Conservation (phyloP, 2,329 filamentous ascomycete species). For the Pyrenochaeta sp. region DNA sequence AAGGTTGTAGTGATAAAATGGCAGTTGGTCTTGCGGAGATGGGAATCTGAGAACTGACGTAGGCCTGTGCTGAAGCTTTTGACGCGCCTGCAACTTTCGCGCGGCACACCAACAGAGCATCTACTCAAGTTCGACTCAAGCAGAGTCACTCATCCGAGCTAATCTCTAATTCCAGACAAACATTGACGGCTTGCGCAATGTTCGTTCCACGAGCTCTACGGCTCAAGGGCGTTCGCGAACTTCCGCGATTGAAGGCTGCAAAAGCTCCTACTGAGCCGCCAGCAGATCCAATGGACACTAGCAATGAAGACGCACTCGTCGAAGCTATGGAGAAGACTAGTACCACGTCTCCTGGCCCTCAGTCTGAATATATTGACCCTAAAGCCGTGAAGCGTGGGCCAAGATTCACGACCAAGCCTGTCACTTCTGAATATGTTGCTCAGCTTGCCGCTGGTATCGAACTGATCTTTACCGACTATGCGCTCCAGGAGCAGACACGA, state of each 20-base stretch:
- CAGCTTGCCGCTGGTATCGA: conserved; percentile 43
- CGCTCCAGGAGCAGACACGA: conserved; percentile 38
- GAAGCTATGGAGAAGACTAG: conserved; percentile 34
- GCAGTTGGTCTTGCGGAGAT: background rate
- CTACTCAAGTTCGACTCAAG: no score
- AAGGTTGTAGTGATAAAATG: no score
- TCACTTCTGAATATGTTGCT: conserved; percentile 39
- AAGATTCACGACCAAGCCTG: conserved; percentile 25
- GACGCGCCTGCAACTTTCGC: conserved; percentile 3
- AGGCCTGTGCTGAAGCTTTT: conserved; percentile 21
- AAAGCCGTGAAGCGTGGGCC: conserved; percentile 22
- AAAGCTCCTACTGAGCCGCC: conserved; percentile 1
- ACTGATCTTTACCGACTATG: conserved; percentile 48
- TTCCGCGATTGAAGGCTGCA: conserved; percentile 15
- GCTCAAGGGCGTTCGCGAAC: conserved; percentile 40
- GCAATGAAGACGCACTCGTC: conserved; percentile 32
- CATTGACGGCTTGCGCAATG: conserved; percentile 23
- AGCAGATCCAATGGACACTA: conserved; percentile 9
- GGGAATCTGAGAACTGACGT: conserved; percentile 13
- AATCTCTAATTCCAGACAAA: background rate
- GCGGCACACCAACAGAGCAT: background rate
- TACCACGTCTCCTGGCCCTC: conserved; percentile 26
- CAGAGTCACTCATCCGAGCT: background rate
- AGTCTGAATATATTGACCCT: conserved; percentile 13
- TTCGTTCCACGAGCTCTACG: conserved; percentile 45